phyloP scores from a whole-genome alignment of 345 rosid species.

The Camelina sativa region DNA sequence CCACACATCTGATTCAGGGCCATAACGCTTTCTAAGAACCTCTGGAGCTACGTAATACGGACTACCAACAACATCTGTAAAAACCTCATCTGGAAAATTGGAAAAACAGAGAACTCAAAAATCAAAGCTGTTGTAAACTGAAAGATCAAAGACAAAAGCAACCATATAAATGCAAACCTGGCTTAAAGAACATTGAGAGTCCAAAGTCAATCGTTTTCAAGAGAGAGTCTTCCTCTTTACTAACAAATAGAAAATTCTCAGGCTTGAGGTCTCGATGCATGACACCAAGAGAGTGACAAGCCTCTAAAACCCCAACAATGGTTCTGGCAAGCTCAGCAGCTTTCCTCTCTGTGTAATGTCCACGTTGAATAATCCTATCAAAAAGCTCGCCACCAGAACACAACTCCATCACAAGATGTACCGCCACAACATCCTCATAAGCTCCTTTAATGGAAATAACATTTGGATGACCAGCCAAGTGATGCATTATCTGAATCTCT shows the following conservation, averaged over 20 bases:
- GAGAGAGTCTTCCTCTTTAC: conserved; percentile 67
- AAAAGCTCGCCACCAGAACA: conserved; percentile 92
- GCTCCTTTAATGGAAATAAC: conserved; percentile 82
- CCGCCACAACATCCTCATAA: conserved; percentile 85
- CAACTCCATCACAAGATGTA: conserved; percentile 85
- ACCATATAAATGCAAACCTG: conserved; percentile 54
- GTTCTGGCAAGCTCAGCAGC: conserved; percentile 87
- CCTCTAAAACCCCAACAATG: conserved; percentile 82
- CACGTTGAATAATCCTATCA: conserved; percentile 84
- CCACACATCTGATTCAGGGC: conserved; percentile 95
- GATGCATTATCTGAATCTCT: conserved; percentile 94
- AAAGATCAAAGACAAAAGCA: conserved; percentile 11
- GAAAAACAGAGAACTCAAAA: not conserved
- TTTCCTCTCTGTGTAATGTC: conserved; percentile 84
- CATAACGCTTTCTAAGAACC: conserved; percentile 75
- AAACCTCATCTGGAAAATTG: conserved; percentile 61
- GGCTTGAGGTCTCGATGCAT: conserved; percentile 96
- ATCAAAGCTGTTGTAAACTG: not conserved
- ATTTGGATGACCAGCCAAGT: conserved; percentile 84
- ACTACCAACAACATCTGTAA: conserved; percentile 86
- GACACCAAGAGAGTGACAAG: conserved; percentile 90
- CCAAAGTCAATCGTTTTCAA: conserved; percentile 92
- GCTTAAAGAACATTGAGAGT: conserved; percentile 79
- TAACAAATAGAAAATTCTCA: conserved; percentile 81
- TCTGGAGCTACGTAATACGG: conserved; percentile 96